These are phyloP conservation scores for Zalerion maritima DNA, from an alignment of 495 filamentous ascomycete genomes.

Conservation along the genomic window DNA sequence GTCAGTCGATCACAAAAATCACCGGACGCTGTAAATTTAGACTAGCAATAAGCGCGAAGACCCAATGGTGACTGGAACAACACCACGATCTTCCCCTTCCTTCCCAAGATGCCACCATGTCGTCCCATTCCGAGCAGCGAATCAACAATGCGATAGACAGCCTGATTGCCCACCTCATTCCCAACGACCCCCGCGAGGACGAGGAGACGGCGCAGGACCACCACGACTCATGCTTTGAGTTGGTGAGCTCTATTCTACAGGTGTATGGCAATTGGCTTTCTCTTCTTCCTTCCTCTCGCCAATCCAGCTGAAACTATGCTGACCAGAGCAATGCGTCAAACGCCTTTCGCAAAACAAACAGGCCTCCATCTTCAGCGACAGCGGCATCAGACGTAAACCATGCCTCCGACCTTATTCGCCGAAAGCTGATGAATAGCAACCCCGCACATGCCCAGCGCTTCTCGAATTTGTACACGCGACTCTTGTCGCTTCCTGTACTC, in stretches of 20 bases:
- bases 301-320: background rate
- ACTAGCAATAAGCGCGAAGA: too few relatives aligned
- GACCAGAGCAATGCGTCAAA: slow-evolving; percentile 10
- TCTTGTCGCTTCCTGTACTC: slow-evolving; percentile 79
- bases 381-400: slow-evolving; percentile 71
- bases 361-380: slow-evolving; percentile 21
- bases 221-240: slow-evolving; percentile 35
- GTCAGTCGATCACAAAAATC: too few relatives aligned
- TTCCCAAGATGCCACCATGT: slow-evolving; percentile 28
- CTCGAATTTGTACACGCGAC: slow-evolving; percentile 71
- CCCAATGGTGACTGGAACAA: too few relatives aligned
- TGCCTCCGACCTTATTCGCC: slow-evolving; percentile 80
- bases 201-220: slow-evolving; percentile 34
- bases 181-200: slow-evolving; percentile 31
- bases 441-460: slow-evolving; percentile 80
- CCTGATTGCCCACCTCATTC: slow-evolving; percentile 39
- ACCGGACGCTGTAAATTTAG: too few relatives aligned
- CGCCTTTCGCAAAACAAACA: slow-evolving; percentile 14
- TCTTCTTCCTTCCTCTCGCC: background rate
- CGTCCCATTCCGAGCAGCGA: slow-evolving; percentile 27
- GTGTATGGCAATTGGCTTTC: slow-evolving; percentile 14
- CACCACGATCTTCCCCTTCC: too few relatives aligned
- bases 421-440: slow-evolving; percentile 60
- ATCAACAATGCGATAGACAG: slow-evolving; percentile 40
- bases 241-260: slow-evolving; percentile 33